phyloP scores from a whole-genome alignment of 2,329 filamentous ascomycete species.

The Exophiala calicioides region DNA sequence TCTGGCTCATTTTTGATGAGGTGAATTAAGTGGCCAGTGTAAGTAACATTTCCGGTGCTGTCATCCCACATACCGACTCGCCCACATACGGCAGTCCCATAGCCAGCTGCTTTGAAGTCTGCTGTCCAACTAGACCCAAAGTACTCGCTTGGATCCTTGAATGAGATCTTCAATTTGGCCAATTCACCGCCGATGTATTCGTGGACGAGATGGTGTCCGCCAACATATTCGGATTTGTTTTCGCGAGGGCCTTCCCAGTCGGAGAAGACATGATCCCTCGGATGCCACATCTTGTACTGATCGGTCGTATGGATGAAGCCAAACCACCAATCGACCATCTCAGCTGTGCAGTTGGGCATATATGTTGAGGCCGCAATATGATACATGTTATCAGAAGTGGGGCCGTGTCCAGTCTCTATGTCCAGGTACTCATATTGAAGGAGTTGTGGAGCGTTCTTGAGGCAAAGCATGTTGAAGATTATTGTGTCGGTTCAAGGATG shows the following conservation, averaged over 20 bases:
- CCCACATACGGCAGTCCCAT: background rate
- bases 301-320: constrained; percentile 16
- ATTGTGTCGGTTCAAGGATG: too few species aligned
- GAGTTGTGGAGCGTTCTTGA: background rate
- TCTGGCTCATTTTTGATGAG: constrained; percentile 23
- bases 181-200: background rate
- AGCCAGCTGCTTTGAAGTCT: background rate
- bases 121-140: background rate
- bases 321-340: constrained; percentile 27
- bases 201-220: constrained; percentile 5
- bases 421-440: constrained; percentile 6
- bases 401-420: constrained; percentile 15
- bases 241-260: background rate
- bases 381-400: constrained; percentile 19
- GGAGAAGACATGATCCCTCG: background rate
- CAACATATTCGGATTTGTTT: background rate
- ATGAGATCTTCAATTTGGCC: constrained; percentile 3
- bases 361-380: constrained; percentile 23
- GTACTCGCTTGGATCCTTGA: background rate
- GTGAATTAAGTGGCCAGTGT: constrained; percentile 23
- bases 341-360: constrained; percentile 19
- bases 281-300: background rate
- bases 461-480: background rate
- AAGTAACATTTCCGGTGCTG: constrained; percentile 5
- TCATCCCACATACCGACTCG: constrained; percentile 12